Base-by-base conservation (phyloP, 176 grass and related monocot genomes). In the Cenchrus purpureus region DNA sequence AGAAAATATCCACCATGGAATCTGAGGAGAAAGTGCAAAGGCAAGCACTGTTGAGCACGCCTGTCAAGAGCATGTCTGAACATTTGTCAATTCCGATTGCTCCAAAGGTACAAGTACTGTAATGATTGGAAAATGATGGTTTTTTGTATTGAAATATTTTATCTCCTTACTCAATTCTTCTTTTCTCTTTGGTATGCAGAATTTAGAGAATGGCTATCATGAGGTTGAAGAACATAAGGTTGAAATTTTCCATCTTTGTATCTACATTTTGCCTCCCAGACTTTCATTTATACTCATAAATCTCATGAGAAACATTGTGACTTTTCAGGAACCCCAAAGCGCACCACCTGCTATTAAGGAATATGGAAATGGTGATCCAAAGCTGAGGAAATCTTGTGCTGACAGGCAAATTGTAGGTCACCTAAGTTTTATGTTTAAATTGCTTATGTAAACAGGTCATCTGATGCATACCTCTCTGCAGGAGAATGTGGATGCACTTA, bases 1-100 rank as follows among this genome's bases (percentile, higher is more conserved):
- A 99, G 22, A 99, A 92, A 85, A 73, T 99, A 75, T 93, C 88
- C 43, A 91, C 86, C 78, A 94, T 95, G 90, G 93, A 96, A 74
- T 94, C 93, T 49, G 93, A 99, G 50, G 92, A 94, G 80, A 92
- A 99, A 84, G 88, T 96, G 74, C 91, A 94, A 76, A 88, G 97
- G 69, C 97, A 94, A 90, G 81, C 90, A 0, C 66, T 96, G 31
- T 61, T 98, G 76, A 84, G 88, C 91, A 89, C 94, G 7, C 82
- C 91, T 29, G 88, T 91, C 32, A 96, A 88, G 83, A 95, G 91
- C 89, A 98, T 99, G 91, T 96, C 90, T 73, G 93, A 99, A 79
- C 96, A 98, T 94, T 87, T 98, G 81, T 92, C 91, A 43, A 98
- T 94, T 94, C 93, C 96, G 60, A 86, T 91, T 74, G 89, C 82